Evolutionary conservation across 2,329 filamentous ascomycete species (phyloP).

Genomic region (Aspergillus ruber): DNA sequence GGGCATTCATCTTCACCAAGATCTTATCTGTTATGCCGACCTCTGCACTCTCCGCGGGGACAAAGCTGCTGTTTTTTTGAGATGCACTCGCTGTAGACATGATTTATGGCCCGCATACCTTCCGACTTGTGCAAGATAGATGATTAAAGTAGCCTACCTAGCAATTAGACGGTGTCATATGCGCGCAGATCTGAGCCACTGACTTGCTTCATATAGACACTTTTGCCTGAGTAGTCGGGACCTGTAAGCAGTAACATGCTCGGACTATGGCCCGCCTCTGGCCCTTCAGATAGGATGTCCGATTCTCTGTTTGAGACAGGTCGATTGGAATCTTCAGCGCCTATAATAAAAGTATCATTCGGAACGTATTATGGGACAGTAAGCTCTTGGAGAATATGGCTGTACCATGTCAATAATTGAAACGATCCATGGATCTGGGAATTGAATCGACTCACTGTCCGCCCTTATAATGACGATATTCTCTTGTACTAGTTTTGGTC

Average conservation of each 20-base stretch:
- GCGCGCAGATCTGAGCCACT: background rate
- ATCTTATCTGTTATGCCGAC: slow-evolving; percentile 92
- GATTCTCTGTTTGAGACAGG: background rate
- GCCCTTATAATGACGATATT: slow-evolving; percentile 64
- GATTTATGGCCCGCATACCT: slow-evolving; percentile 26
- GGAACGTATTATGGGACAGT: slow-evolving; percentile 73
- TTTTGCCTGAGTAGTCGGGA: slow-evolving; percentile 95
- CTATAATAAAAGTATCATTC: slow-evolving; percentile 67
- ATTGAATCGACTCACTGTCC: slow-evolving; percentile 52
- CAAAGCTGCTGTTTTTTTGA: slow-evolving; percentile 54
- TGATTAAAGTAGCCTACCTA: slow-evolving; percentile 66
- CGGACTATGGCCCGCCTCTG: slow-evolving; percentile 34
- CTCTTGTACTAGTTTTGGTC: slow-evolving; percentile 61
- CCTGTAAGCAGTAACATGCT: slow-evolving; percentile 79
- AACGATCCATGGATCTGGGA: background rate
- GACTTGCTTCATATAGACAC: slow-evolving; percentile 82
- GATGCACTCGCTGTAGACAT: background rate
- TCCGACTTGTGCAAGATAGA: slow-evolving; percentile 87
- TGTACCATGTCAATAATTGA: slow-evolving; percentile 19
- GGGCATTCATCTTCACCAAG: slow-evolving; percentile 73
- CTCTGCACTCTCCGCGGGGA: slow-evolving; percentile 68
- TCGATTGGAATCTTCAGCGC: slow-evolving; percentile 40
- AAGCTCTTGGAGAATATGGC: slow-evolving; percentile 79
- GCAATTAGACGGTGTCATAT: slow-evolving; percentile 3
- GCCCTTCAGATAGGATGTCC: slow-evolving; percentile 1